Evolutionary conservation across 164 flowering plant genomes (phyloP).

Genomic region (Nymphaea colorata): DNA sequence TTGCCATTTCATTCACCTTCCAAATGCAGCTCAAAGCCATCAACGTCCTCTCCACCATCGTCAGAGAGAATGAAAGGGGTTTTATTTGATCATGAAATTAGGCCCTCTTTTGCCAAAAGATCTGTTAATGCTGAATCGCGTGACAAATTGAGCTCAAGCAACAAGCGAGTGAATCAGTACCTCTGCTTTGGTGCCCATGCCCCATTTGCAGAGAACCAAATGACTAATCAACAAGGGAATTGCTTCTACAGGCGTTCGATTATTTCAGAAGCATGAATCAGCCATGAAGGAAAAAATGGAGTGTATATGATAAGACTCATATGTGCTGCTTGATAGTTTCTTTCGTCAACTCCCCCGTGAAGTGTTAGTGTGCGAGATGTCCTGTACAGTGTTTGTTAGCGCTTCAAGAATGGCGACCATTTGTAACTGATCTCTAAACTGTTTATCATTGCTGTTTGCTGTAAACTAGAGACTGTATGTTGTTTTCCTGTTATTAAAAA

Average conservation of each 20-base stretch:
- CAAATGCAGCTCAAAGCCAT: slow-evolving; percentile 30
- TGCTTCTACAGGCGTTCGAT: slow-evolving; percentile 14
- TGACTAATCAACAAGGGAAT: slow-evolving; percentile 4
- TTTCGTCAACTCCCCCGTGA: too few relatives aligned
- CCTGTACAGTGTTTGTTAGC: too few relatives aligned
- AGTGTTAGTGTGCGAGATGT: too few relatives aligned
- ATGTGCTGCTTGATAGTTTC: too few relatives aligned
- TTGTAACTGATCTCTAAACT: too few relatives aligned
- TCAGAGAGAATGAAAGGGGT: slow-evolving; percentile 18
- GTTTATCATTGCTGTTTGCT: too few relatives aligned
- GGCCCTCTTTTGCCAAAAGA: slow-evolving; percentile 13
- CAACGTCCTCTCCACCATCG: slow-evolving; percentile 27
- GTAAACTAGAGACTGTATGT: too few relatives aligned
- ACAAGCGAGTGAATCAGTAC: slow-evolving; percentile 57
- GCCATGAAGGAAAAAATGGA: neutral
- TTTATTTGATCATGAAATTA: slow-evolving; percentile 14
- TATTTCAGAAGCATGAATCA: slow-evolving; percentile 14
- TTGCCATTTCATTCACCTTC: slow-evolving; percentile 20
- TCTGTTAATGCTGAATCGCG: slow-evolving; percentile 2
- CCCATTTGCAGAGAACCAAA: slow-evolving; percentile 30
- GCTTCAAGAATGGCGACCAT: too few relatives aligned
- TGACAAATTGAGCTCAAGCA: slow-evolving; percentile 13
- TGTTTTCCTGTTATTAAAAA: too few relatives aligned
- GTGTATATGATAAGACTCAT: too few relatives aligned
- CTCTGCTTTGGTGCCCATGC: slow-evolving; percentile 71